phyloP scores from a whole-genome alignment of 371 early-diverging fungal genomes.

The Vavraia culicis region DNA sequence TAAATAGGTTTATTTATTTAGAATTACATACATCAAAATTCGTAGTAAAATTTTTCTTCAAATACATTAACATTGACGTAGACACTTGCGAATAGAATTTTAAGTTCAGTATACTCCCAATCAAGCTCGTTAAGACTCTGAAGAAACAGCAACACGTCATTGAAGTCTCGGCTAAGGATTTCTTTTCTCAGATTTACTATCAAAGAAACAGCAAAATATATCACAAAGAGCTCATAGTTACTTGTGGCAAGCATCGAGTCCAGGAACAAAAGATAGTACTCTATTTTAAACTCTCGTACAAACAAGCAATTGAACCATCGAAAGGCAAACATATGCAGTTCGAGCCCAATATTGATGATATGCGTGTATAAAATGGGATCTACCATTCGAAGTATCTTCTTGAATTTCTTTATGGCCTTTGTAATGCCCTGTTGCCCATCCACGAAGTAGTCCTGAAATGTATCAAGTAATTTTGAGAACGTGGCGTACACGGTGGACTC shows the following conservation, averaged over 20 bases:
- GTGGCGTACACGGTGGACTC: conserved; percentile 87
- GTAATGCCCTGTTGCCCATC: conserved; percentile 19
- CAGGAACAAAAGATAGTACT: conserved; percentile 74
- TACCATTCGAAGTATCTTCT: conserved; percentile 8
- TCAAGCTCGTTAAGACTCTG: conserved; percentile 62
- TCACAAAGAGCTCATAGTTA: conserved; percentile 72
- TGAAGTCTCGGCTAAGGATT: conserved; percentile 63
- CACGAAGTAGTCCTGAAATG: conserved; percentile 52
- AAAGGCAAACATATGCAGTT: conserved; percentile 87
- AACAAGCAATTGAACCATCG: conserved; percentile 95
- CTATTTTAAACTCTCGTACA: conserved; percentile 69
- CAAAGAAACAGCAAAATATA: conserved; percentile 84
- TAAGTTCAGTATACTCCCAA: conserved; percentile 70
- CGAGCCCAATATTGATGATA: conserved; percentile 59
- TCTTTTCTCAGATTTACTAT: conserved; percentile 67
- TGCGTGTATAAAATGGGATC: conserved; percentile 39
- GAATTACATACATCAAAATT: too few species aligned
- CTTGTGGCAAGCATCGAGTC: conserved; percentile 61
- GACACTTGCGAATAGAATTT: conserved; percentile 71
- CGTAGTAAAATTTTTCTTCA: too few species aligned
- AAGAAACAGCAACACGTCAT: conserved; percentile 69
- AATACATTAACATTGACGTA: conserved; percentile 48
- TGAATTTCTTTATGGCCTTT: conserved; percentile 10
- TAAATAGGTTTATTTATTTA: too few species aligned
- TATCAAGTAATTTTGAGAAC: conserved; percentile 67